A percentile compares a stretch with the other conserved stretches of the same genome.
Conservation (phyloP, 225 moss, liverwort and hornwort genomes). For the Polytrichum commune region DNA sequence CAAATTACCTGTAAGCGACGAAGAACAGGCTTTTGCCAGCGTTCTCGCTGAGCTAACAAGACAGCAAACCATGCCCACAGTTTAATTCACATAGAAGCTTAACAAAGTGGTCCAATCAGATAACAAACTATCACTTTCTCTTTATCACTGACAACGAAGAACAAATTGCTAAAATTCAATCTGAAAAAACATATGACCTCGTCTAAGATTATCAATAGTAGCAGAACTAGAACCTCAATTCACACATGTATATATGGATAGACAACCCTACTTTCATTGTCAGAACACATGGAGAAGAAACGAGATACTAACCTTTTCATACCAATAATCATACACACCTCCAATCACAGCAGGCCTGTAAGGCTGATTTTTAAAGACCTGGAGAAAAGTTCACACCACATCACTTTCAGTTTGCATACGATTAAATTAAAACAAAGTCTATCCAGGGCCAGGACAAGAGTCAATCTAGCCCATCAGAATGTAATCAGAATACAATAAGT, state of each 20-base stretch:
- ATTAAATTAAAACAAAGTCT: background rate
- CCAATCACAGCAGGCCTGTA: constrained; percentile 67
- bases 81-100: constrained; percentile 13
- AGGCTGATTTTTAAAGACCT: constrained; percentile 71
- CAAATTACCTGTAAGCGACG: constrained; percentile 84
- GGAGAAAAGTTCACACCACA: constrained; percentile 18
- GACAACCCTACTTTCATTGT: too few relatives aligned
- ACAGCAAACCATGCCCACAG: constrained; percentile 34
- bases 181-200: too few relatives aligned
- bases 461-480: too few relatives aligned
- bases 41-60: constrained; percentile 65
- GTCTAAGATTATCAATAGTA: too few relatives aligned
- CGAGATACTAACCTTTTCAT: constrained; percentile 61
- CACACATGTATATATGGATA: too few relatives aligned
- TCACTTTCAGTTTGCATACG: constrained; percentile 6
- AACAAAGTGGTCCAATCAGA: background rate
- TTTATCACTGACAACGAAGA: too few relatives aligned
- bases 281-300: constrained; percentile 2
- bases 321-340: constrained; percentile 95
- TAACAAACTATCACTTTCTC: background rate
- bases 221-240: too few relatives aligned
- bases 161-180: too few relatives aligned
- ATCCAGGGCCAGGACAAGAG: background rate
- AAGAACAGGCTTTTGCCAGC: constrained; percentile 94
- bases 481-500: too few relatives aligned